Base-by-base conservation (phyloP, 2,329 filamentous ascomycete genomes). In the Beauveria caledonica region DNA sequence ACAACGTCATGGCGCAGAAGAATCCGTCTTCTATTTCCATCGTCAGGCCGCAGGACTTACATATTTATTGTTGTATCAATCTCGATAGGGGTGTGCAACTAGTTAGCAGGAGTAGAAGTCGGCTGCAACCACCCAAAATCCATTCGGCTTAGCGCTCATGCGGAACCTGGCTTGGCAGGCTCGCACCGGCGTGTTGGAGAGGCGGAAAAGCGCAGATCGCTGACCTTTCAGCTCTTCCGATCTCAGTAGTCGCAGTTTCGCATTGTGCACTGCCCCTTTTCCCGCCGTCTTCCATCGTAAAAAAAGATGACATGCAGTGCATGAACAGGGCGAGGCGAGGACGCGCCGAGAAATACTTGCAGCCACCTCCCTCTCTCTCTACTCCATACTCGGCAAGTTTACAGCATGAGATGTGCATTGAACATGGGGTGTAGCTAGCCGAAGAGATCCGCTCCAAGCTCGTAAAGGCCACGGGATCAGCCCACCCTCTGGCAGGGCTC, bases 391-490 rank as follows among this genome's bases (percentile, higher is more conserved):
- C 1, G 25, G 25, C 8, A 27, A 8, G 11, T 11, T 10, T 33
- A 13, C 11, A 33, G 11, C 29, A 33, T 33, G 29, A 33, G 29
- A 33, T 11, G 29, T 33, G 11, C 13, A 13, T 11, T 33, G 29
- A 36, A 36, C 13, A 36, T 15, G 33, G 33, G 33, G 40, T 19
- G 40, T 27, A 33, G 40, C 40, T 46, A 25, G 42, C 42, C 42
- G 29, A 48, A 11, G 10, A 8, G 36, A 27, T 50, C 36, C 33
- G 10, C 45, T 11, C 21, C 45, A 21, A n/a, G 17, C 40, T 44
- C 39, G 56, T 58, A 50, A 33, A 58, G 40, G 36, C 44, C 44
- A 49, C 17, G 10, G 40, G 44, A 51, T 59, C 36, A 59, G 39
- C 39, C 56, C 56, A 59, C 56, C 23, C 15, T 19, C 17, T 39